A percentile compares a stretch with the other conserved stretches of the same genome.
Conservation (phyloP, 1,284 basidiomycete genomes). For the Cryptococcus sp. region DNA sequence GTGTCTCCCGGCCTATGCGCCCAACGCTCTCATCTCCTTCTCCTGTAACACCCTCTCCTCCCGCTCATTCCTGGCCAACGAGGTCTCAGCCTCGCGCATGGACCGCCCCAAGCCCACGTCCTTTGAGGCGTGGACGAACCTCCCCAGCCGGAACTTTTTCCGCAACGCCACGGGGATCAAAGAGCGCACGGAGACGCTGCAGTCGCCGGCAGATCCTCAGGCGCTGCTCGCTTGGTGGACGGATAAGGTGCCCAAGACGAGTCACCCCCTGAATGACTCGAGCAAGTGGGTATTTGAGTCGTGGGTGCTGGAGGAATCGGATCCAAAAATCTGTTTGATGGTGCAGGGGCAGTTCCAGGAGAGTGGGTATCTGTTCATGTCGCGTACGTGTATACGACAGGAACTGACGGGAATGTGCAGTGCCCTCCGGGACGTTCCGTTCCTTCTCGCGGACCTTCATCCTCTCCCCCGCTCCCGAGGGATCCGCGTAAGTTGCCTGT, state of each 20-base stretch:
- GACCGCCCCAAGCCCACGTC: slow-evolving; percentile 73
- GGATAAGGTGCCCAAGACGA: slow-evolving; percentile 67
- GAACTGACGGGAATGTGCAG: slow-evolving; percentile 9
- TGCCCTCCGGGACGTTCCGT: slow-evolving; percentile 54
- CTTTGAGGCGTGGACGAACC: slow-evolving; percentile 63
- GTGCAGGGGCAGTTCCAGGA: slow-evolving; percentile 92
- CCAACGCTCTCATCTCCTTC: slow-evolving; percentile 82
- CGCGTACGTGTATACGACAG: background rate
- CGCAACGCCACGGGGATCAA: slow-evolving; percentile 62
- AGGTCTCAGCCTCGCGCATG: slow-evolving; percentile 45
- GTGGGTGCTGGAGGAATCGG: slow-evolving; percentile 63
- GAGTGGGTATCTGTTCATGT: slow-evolving; percentile 55
- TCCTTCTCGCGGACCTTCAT: slow-evolving; percentile 94
- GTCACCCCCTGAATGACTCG: slow-evolving; percentile 66
- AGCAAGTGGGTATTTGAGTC: slow-evolving; percentile 87
- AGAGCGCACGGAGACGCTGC: slow-evolving; percentile 65
- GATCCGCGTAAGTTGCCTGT: slow-evolving; percentile 65
- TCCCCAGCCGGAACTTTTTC: slow-evolving; percentile 72
- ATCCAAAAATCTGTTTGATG: slow-evolving; percentile 66
- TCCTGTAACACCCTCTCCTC: slow-evolving; percentile 78
- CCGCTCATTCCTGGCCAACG: slow-evolving; percentile 49
- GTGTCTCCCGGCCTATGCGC: slow-evolving; percentile 72
- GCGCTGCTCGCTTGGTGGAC: slow-evolving; percentile 48
- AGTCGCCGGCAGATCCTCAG: slow-evolving; percentile 65
- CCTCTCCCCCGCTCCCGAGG: slow-evolving; percentile 72